Evolutionary conservation across 352 stramenopile genomes (phyloP), one percentile per base, ranked within the genome.

Genomic region (Phytophthora palmivora): DNA sequence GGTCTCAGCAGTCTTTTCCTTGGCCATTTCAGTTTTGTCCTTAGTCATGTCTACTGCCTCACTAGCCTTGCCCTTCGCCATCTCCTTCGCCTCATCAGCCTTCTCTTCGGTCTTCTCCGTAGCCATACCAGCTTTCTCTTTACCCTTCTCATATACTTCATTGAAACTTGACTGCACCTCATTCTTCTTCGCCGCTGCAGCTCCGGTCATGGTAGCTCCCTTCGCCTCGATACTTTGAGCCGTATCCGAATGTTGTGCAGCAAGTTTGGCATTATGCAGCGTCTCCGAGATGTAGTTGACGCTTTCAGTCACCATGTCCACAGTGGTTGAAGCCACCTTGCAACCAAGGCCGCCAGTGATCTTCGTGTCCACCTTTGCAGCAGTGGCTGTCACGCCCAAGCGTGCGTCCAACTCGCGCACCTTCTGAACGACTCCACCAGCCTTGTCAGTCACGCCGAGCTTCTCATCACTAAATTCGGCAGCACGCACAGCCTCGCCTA

Each of bases 221-320:
- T 78, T 74, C 22, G 67, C 38, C 51, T 89, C 79, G 0, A 73
- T 67, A 50, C 41, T 52, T 44, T 82, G 71, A 6, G 74, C 76
- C 9, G 72, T 71, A 1, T 69, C 49, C 18, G 79, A 87, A 30
- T 84, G 69, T 55, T 69, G 76, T 3, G 82, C 79, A 3, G 70
- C 67, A 6, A 83, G 26, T 53, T 88, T 89, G 4, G 79, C 78
- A 9, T 89, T 82, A 7, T 84, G 58, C 32, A 91, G 62, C 37
- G 76, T 84, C 48, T 89, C 76, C 18, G 76, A 80, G 18, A 89
- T 73, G 60, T 93, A 93, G 28, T 74, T 85, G 18, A 91, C 70
- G 24, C 75, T 83, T 49, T 89, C 79, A 7, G 72, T 66, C 14
- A 88, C 76, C 34, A 90, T 87, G 16, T 82, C 79, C n/a, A 82